phyloP scores from a whole-genome alignment of 768 basidiomycete species.

The Polyporus arcularius region DNA sequence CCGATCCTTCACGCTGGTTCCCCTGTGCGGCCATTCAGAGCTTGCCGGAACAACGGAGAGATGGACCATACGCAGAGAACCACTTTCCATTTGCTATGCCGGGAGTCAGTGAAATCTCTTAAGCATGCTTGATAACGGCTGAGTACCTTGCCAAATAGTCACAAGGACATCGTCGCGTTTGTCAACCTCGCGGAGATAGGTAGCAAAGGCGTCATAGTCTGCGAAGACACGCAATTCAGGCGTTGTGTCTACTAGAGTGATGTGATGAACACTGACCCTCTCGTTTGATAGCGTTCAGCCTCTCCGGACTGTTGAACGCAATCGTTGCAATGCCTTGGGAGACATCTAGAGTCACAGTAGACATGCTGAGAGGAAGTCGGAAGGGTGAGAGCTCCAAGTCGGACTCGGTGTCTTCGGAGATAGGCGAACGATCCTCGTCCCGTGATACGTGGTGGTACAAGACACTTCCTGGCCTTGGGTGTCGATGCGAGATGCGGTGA shows the following conservation, averaged over 20 bases:
- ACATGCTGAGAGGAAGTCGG: constrained; percentile 33
- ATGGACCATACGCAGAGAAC: constrained; percentile 66
- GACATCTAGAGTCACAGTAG: constrained; percentile 48
- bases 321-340: constrained; percentile 66
- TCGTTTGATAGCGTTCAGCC: constrained; percentile 59
- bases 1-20: constrained; percentile 40
- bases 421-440: no score
- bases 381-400: not conserved
- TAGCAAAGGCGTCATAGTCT: constrained; percentile 69
- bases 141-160: constrained; percentile 67
- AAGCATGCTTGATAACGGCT: not conserved
- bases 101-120: not conserved
- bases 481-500: no score
- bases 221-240: not conserved
- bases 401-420: not conserved
- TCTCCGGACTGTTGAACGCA: constrained; percentile 60
- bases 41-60: not conserved
- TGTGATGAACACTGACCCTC: constrained; percentile 39
- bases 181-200: constrained; percentile 58
- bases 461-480: no score
- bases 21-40: constrained; percentile 38
- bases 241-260: not conserved
- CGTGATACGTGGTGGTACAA: no score
- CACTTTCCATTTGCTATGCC: constrained; percentile 60
- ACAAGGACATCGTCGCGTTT: constrained; percentile 59